Percentiles rank a stretch among this genome's conserved stretches.
These are phyloP conservation scores for Debaryomyces fabryi DNA, from an alignment of 1,139 yeast species.

Conservation along the genomic window DNA sequence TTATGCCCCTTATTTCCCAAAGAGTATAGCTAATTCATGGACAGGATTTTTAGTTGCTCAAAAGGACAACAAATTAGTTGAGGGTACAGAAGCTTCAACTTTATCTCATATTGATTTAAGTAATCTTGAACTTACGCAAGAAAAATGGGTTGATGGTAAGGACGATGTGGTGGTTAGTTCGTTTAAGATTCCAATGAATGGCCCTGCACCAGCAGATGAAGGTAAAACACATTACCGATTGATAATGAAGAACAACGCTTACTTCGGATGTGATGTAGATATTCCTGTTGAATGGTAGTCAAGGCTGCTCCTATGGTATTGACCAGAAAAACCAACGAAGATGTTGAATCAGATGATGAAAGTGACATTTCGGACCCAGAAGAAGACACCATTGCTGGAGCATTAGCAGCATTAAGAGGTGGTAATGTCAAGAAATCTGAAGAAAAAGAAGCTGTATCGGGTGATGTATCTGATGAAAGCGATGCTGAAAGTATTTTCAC, in stretches of 20 bases:
- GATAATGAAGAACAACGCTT: conserved; percentile 63
- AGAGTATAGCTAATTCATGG: conserved; percentile 58
- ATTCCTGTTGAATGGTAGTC: conserved; percentile 67
- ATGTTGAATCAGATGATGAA: conserved; percentile 35
- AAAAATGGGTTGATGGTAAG: conserved; percentile 47
- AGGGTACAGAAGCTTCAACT: conserved; percentile 55
- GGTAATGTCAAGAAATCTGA: conserved; percentile 43
- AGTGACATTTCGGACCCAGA: conserved; percentile 66
- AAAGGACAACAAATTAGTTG: conserved; percentile 77
- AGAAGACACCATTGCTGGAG: conserved; percentile 67
- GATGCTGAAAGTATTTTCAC: conserved; percentile 47
- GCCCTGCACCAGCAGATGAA: conserved; percentile 68
- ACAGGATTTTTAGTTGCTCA: conserved; percentile 68
- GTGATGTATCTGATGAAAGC: conserved; percentile 40
- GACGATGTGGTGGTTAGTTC: conserved; percentile 60
- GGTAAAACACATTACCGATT: conserved; percentile 71
- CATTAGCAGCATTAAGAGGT: conserved; percentile 63
- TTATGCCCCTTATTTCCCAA: conserved; percentile 77
- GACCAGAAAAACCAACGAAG: conserved; percentile 15
- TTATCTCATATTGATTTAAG: conserved; percentile 57
- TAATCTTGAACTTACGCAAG: conserved; percentile 57
- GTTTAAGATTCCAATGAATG: conserved; percentile 69
- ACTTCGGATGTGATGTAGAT: conserved; percentile 73
- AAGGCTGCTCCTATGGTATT: conserved; percentile 46
- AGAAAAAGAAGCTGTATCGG: conserved; percentile 33